Conservation (phyloP, 305 asterid genomes). For the Solanum aculeatissimum region DNA sequence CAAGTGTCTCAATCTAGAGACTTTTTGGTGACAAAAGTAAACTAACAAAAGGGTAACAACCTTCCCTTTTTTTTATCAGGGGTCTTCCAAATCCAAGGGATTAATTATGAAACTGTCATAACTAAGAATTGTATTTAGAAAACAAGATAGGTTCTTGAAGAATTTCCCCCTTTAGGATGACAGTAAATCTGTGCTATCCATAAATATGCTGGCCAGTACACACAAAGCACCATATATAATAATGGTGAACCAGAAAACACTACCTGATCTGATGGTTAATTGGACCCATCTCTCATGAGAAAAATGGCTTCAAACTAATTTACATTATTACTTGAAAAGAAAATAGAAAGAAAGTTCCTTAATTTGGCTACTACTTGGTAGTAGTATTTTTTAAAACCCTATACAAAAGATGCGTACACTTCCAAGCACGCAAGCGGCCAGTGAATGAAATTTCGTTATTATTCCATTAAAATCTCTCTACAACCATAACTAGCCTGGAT, state of each 20-base stretch:
- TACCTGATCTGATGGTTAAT: neutral
- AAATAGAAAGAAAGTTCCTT: neutral
- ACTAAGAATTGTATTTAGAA: neutral
- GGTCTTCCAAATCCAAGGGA: neutral
- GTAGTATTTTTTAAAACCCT: neutral
- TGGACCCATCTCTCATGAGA: conserved; percentile 13
- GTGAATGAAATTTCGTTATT: neutral
- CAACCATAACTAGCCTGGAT: neutral
- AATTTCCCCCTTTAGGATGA: neutral
- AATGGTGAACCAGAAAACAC: conserved; percentile 3
- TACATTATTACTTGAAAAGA: neutral
- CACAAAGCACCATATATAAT: neutral
- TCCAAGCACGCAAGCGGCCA: neutral
- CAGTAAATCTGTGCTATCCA: neutral
- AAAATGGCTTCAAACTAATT: neutral
- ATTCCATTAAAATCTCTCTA: neutral
- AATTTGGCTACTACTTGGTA: neutral
- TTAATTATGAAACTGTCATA: neutral
- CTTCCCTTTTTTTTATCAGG: neutral
- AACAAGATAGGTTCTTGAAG: neutral
- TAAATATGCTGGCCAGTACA: neutral
- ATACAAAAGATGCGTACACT: neutral
- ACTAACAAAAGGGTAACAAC: neutral
- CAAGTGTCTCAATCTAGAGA: neutral
- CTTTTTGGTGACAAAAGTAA: neutral